These are phyloP conservation scores for Neurospora africana DNA, from an alignment of 495 filamentous ascomycete species.

Conservation along the genomic window DNA sequence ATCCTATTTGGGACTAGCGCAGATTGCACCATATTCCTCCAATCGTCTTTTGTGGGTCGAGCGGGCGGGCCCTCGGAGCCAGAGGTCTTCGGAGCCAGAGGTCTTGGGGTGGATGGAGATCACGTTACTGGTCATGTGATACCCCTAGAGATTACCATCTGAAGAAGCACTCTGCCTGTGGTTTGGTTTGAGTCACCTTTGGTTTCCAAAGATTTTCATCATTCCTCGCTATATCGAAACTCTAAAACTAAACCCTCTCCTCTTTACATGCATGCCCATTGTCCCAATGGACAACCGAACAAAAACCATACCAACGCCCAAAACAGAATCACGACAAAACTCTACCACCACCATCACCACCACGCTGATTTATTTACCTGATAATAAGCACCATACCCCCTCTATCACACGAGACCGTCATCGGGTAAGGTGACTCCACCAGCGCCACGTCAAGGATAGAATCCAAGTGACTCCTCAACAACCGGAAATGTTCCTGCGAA, in stretches of 20 bases:
- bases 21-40: conserved; percentile 24
- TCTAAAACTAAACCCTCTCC: neutral
- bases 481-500: conserved; percentile 71
- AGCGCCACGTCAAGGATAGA: conserved; percentile 79
- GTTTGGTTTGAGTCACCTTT: neutral
- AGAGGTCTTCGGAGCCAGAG: too few species aligned
- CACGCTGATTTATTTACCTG: conserved; percentile 18
- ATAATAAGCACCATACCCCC: conserved; percentile 91
- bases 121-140: neutral
- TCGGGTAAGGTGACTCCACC: conserved; percentile 80
- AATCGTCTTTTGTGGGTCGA: conserved; percentile 5
- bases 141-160: neutral
- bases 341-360: neutral
- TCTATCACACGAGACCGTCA: conserved; percentile 84
- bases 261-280: neutral
- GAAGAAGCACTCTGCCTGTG: neutral
- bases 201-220: neutral
- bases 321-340: neutral
- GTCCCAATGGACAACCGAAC: neutral
- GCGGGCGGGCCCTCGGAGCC: neutral
- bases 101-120: too few species aligned
- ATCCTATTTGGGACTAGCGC: conserved; percentile 18
- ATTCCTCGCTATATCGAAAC: neutral
- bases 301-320: neutral
- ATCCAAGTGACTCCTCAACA: conserved; percentile 82